Base-by-base conservation (phyloP, 805 yeast genomes). In the Maudiozyma barnettii region DNA sequence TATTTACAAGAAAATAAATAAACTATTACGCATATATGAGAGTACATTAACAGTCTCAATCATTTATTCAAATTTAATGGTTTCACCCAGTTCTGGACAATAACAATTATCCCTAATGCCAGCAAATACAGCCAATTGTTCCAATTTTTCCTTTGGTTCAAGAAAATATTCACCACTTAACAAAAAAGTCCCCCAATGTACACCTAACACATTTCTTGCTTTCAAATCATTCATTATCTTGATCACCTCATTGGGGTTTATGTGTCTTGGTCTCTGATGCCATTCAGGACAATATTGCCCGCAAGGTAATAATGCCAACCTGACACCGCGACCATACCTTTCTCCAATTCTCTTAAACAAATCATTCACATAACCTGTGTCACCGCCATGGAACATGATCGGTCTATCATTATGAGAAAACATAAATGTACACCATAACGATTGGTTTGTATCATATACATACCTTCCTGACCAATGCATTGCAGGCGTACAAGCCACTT, bases 401-500 rank as follows among this genome's bases (percentile, higher is more conserved):
- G 96, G 85, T 54, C 77, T 71, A 0, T 80, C 82, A 52, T 85
- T 76, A 49, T 79, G 76, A 45, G 79, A 69, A 9, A 91, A 61
- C 54, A 91, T 58, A 58, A 82, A 91, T 0, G 96, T 87, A 56
- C 95, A 86, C 98, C 98, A 91, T 45, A 91, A 68, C 0, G 95
- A 77, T 21, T 70, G 68, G 64, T 91, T 91, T 1, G 95, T 76
- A 62, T 91, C 98, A 18, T 80, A 59, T n/a, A 90, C 64, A 31
- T 76, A 75, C 35, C 96, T 68, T 0, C 98, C 98, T 1, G 95
- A 84, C 98, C 98, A 91, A 65, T 91, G 98, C 95, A 84, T 83
- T 0, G 97, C 88, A 0, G 98, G 98, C 0, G 93, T 76, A 63
- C 96, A 86, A 1, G 86, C 90, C 16, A 91, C 71, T 54, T 86